Evolutionary conservation across 495 filamentous ascomycete species (phyloP).

Genomic region (Podospora didyma): DNA sequence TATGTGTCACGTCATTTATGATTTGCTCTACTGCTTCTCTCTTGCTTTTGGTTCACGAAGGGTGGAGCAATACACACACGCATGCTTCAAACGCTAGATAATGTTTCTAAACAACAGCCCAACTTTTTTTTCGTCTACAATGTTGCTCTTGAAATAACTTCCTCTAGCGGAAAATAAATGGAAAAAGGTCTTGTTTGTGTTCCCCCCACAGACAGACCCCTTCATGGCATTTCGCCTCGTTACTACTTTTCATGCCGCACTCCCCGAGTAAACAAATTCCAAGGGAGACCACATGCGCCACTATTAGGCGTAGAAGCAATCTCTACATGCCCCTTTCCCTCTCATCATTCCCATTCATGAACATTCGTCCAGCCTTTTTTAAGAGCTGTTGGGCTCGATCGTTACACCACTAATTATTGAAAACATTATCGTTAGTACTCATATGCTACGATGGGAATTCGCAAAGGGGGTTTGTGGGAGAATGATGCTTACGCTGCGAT

Average conservation of each 20-base stretch:
- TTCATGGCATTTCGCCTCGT: background rate
- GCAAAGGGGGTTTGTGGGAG: background rate
- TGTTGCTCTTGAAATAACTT: background rate
- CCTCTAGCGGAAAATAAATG: background rate
- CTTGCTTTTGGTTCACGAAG: background rate
- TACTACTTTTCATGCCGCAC: too few species aligned
- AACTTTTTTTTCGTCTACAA: background rate
- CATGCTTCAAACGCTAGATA: background rate
- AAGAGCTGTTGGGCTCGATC: conserved; percentile 35
- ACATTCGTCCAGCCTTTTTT: conserved; percentile 10
- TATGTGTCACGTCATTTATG: too few species aligned
- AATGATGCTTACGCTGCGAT: conserved; percentile 61
- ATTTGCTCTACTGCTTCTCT: background rate
- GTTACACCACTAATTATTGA: conserved; percentile 32
- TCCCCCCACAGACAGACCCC: background rate
- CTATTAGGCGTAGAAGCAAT: conserved; percentile 2
- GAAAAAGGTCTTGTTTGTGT: background rate
- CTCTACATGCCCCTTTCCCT: background rate
- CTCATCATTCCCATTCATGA: conserved; percentile 7
- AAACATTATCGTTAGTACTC: too few species aligned
- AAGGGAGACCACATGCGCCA: too few species aligned
- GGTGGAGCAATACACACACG: too few species aligned
- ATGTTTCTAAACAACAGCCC: background rate
- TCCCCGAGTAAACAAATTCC: too few species aligned
- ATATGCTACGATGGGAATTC: too few species aligned